A percentile compares a stretch with the other conserved stretches of the same genome.
Conservation (phyloP, 441 rosid genomes). For the Gossypium gossypioides region DNA sequence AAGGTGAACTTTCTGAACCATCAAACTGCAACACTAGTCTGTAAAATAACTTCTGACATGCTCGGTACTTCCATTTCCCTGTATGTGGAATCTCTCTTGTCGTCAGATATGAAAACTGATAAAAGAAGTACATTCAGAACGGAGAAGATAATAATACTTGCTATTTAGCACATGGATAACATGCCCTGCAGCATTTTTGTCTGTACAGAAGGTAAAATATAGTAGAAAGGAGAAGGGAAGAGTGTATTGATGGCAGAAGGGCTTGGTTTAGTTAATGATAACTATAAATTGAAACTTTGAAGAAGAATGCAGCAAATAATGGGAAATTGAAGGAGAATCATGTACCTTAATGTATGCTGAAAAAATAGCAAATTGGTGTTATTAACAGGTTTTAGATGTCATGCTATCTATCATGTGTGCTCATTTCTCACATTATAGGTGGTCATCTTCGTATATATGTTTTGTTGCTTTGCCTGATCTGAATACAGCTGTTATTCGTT, state of each 20-base stretch:
- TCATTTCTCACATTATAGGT: neutral
- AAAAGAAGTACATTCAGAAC: neutral
- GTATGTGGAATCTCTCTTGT: neutral
- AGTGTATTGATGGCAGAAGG: neutral
- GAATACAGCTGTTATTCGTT: conserved; percentile 2
- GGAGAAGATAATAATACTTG: neutral
- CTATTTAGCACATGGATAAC: neutral
- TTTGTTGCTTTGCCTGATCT: neutral
- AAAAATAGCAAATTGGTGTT: neutral
- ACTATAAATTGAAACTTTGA: neutral
- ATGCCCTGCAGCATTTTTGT: too few species aligned
- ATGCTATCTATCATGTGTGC: neutral
- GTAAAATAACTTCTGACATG: neutral
- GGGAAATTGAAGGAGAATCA: neutral
- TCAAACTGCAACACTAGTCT: neutral
- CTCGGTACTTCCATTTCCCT: neutral
- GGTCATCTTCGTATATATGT: neutral
- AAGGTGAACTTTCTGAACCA: neutral
- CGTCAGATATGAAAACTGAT: neutral
- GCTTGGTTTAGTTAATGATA: neutral
- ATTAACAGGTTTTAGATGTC: neutral
- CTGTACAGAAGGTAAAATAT: neutral
- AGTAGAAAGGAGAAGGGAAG: neutral
- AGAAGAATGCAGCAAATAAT: neutral
- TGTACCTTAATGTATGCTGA: neutral